Conservation (phyloP, 2,329 filamentous ascomycete genomes). For the Aspergillus quadrilineatus region DNA sequence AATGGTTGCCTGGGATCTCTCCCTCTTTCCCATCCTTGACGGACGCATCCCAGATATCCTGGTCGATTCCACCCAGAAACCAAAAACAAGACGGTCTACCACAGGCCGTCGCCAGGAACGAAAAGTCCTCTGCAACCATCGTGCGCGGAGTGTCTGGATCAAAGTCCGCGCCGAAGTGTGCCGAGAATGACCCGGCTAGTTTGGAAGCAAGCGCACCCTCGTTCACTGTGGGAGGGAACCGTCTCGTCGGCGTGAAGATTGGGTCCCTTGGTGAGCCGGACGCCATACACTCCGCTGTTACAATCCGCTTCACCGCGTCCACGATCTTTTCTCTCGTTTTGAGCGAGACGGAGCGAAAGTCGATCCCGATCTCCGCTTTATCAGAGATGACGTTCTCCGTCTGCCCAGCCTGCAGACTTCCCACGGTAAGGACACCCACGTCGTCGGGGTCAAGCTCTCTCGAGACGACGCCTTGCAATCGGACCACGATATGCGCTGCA, state of each 20-base stretch:
- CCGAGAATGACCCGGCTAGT: conserved; percentile 48
- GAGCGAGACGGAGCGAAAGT: conserved; percentile 52
- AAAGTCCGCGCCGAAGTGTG: conserved; percentile 47
- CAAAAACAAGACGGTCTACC: conserved; percentile 56
- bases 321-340: conserved; percentile 51
- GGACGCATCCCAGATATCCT: conserved; percentile 51
- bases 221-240: conserved; percentile 57
- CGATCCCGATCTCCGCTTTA: conserved; percentile 54
- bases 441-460: conserved; percentile 55
- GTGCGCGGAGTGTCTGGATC: conserved; percentile 31
- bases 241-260: conserved; percentile 46
- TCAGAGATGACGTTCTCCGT: conserved; percentile 62
- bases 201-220: conserved; percentile 45
- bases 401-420: conserved; percentile 58
- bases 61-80: conserved; percentile 56
- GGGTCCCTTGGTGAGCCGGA: conserved; percentile 51
- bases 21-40: conserved; percentile 45
- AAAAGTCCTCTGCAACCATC: conserved; percentile 58
- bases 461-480: conserved; percentile 60
- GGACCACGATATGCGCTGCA: conserved; percentile 55
- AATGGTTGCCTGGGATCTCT: conserved; percentile 61
- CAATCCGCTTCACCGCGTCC: conserved; percentile 51
- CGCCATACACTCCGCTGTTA: conserved; percentile 57
- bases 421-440: conserved; percentile 59
- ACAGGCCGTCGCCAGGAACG: conserved; percentile 52